These are phyloP conservation scores for Tetrapisispora pingtungensis DNA, from an alignment of 805 yeast species.

Conservation along the genomic window DNA sequence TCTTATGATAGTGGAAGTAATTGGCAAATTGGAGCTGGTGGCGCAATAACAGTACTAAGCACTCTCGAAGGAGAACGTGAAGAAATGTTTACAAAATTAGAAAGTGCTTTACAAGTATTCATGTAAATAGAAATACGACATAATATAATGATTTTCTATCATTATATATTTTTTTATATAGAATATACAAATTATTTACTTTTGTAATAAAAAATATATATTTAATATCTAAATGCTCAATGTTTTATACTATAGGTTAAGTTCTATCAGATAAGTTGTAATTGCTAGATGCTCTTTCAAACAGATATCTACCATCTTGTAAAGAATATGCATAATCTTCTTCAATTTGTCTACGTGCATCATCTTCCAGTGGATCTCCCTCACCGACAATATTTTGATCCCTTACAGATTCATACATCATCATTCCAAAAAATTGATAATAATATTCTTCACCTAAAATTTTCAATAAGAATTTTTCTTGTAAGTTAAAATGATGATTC, in stretches of 20 bases:
- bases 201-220: too few species aligned
- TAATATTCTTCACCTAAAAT: conserved; percentile 27
- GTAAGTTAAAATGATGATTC: conserved; percentile 21
- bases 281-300: conserved; percentile 22
- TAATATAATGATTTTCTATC: neutral
- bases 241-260: neutral
- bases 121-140: neutral
- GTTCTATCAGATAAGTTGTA: conserved; percentile 6
- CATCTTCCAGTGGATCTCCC: conserved; percentile 12
- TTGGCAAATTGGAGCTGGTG: conserved; percentile 97
- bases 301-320: conserved; percentile 27
- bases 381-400: neutral
- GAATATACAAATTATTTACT: neutral
- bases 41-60: conserved; percentile 89
- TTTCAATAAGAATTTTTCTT: conserved; percentile 21
- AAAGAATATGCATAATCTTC: conserved; percentile 30
- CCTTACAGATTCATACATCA: conserved; percentile 19
- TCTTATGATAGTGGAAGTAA: conserved; percentile 40
- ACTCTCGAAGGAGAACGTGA: conserved; percentile 81
- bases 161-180: neutral
- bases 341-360: conserved; percentile 30
- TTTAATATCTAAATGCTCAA: neutral
- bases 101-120: conserved; percentile 61
- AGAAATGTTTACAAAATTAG: conserved; percentile 75
- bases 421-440: conserved; percentile 28